A percentile compares a stretch with the other conserved stretches of the same genome.
Evolutionary conservation across 371 early-diverging fungal species (phyloP).

Genomic region (Mucor irregularis): DNA sequence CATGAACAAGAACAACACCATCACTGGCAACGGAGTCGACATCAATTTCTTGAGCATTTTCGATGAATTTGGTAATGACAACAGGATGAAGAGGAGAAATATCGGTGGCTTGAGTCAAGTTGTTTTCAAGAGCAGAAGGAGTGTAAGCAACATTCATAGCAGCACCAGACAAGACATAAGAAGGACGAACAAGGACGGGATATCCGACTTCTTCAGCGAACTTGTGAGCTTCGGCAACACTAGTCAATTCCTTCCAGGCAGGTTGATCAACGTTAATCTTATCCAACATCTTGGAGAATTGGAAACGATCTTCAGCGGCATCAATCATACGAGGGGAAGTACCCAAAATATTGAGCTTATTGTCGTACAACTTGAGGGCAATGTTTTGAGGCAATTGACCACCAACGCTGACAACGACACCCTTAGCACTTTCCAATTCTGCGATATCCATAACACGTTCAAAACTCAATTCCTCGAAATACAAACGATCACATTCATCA

Average conservation of each 20-base stretch:
- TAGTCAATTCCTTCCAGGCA: constrained; percentile 88
- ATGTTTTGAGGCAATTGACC: constrained; percentile 95
- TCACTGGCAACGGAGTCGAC: constrained; percentile 89
- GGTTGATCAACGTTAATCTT: constrained; percentile 93
- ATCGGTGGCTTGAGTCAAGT: constrained; percentile 79
- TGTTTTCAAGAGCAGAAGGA: constrained; percentile 63
- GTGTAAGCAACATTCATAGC: constrained; percentile 95
- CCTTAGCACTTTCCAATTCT: constrained; percentile 77
- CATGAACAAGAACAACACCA: constrained; percentile 81
- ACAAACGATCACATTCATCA: constrained; percentile 93
- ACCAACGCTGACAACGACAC: constrained; percentile 87
- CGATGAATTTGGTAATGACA: constrained; percentile 92
- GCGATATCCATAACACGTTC: constrained; percentile 95
- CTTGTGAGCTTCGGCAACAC: constrained; percentile 71
- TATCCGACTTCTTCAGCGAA: constrained; percentile 89
- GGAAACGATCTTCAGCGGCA: constrained; percentile 90
- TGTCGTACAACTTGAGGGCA: constrained; percentile 75
- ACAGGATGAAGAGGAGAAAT: constrained; percentile 93
- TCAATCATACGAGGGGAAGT: constrained; percentile 92
- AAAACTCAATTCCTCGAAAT: constrained; percentile 89
- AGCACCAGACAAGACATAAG: constrained; percentile 94
- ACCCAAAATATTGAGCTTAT: constrained; percentile 79
- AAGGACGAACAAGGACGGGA: constrained; percentile 93
- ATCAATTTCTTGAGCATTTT: constrained; percentile 92
- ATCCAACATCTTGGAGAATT: constrained; percentile 89